Percentiles rank a stretch among this genome's conserved stretches.
phyloP scores from a whole-genome alignment of 2,329 filamentous ascomycete species.

The Scorias spongiosa region DNA sequence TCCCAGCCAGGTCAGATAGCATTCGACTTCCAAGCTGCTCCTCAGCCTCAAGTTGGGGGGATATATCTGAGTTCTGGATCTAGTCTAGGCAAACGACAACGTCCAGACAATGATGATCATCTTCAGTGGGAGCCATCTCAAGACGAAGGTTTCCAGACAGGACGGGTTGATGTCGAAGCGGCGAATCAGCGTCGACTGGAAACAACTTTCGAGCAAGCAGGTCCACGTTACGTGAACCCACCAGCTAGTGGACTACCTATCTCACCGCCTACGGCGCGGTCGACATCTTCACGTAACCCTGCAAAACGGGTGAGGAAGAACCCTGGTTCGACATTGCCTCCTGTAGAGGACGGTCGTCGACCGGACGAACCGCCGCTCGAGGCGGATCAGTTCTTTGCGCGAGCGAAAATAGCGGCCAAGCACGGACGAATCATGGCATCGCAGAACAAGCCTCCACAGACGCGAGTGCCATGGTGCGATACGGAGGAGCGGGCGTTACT shows the following conservation, averaged over 20 bases:
- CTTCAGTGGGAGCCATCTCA: slow-evolving; percentile 19
- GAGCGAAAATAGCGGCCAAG: slow-evolving; percentile 10
- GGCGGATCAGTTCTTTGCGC: slow-evolving; percentile 5
- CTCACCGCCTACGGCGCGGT: neutral
- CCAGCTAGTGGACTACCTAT: neutral
- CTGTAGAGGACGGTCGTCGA: slow-evolving; percentile 3
- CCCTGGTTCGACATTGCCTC: slow-evolving; percentile 16
- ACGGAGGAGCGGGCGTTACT: slow-evolving; percentile 29
- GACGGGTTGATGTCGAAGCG: slow-evolving; percentile 11
- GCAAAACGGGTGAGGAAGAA: slow-evolving; percentile 16
- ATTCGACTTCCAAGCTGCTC: slow-evolving; percentile 1
- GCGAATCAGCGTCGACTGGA: slow-evolving; percentile 21
- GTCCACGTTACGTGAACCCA: slow-evolving; percentile 1
- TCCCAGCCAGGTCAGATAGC: slow-evolving; percentile 12
- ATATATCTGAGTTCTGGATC: neutral
- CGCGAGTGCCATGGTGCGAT: slow-evolving; percentile 20
- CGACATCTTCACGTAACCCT: slow-evolving; percentile 3
- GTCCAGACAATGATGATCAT: slow-evolving; percentile 15
- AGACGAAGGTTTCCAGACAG: slow-evolving; percentile 31
- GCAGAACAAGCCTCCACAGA: slow-evolving; percentile 5
- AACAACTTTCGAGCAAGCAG: slow-evolving; percentile 11
- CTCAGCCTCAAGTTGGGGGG: neutral
- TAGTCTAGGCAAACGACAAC: slow-evolving; percentile 12
- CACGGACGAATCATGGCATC: slow-evolving; percentile 8
- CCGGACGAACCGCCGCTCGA: slow-evolving; percentile 4